phyloP scores from a whole-genome alignment of 2,329 filamentous ascomycete genomes.

The Phyllachora maydis region DNA sequence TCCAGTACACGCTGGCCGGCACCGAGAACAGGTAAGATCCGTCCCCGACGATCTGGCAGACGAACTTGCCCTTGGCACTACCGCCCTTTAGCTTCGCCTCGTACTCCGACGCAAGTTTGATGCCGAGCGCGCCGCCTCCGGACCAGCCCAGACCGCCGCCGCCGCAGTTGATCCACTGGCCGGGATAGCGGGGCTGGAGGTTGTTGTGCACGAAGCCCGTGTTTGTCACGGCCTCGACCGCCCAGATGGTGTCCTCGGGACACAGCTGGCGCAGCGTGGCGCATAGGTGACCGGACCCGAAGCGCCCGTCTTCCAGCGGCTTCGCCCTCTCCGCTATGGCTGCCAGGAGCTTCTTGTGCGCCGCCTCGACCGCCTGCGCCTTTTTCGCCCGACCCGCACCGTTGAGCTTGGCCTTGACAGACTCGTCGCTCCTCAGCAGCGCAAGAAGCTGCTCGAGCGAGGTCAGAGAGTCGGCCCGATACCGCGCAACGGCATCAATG shows the following conservation, averaged over 20 bases:
- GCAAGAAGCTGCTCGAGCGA: slow-evolving; percentile 49
- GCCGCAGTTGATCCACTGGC: slow-evolving; percentile 30
- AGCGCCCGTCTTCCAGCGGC: slow-evolving; percentile 39
- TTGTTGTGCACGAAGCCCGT: slow-evolving; percentile 46
- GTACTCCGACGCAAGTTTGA: slow-evolving; percentile 23
- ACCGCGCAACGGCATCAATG: slow-evolving; percentile 42
- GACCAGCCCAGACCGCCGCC: slow-evolving; percentile 32
- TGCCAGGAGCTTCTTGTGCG: slow-evolving; percentile 36
- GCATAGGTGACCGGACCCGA: slow-evolving; percentile 28
- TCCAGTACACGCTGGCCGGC: slow-evolving; percentile 26
- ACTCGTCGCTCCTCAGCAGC: slow-evolving; percentile 28
- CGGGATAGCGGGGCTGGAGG: slow-evolving; percentile 34
- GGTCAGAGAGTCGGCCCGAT: slow-evolving; percentile 41
- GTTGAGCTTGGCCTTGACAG: slow-evolving; percentile 18
- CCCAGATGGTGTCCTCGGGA: slow-evolving; percentile 41
- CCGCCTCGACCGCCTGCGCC: slow-evolving; percentile 31
- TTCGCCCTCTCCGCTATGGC: slow-evolving; percentile 33
- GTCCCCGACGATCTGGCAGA: slow-evolving; percentile 27
- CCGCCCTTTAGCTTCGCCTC: slow-evolving; percentile 14
- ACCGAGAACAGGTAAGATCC: slow-evolving; percentile 26
- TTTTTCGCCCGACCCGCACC: slow-evolving; percentile 16
- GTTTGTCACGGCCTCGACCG: slow-evolving; percentile 55
- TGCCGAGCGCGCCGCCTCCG: slow-evolving; percentile 25
- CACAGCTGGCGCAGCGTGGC: slow-evolving; percentile 13
- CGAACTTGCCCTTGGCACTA: slow-evolving; percentile 22